Conservation (phyloP, 495 filamentous ascomycete genomes). For the Podospora conica region DNA sequence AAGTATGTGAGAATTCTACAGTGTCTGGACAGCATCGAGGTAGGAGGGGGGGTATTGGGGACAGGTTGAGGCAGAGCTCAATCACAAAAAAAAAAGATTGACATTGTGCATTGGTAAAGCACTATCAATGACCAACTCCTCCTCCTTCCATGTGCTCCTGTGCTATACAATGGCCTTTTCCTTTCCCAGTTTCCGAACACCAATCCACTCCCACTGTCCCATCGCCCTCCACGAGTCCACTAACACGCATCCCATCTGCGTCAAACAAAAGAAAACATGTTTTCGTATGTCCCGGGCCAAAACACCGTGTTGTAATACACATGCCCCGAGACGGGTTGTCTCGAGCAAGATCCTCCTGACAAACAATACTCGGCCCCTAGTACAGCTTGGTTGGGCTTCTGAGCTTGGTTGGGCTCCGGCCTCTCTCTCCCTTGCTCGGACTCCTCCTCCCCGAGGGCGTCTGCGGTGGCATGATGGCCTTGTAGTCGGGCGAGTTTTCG, state of each 20-base stretch:
- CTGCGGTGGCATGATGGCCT: slow-evolving; percentile 33
- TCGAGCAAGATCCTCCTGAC: not conserved
- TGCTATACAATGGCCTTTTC: not conserved
- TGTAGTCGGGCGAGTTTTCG: slow-evolving; percentile 33
- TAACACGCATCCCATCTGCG: not conserved
- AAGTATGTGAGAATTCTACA: no score
- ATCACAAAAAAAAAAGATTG: no score
- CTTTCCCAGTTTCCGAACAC: not conserved
- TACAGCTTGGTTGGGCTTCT: slow-evolving; percentile 38
- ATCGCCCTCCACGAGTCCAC: no score
- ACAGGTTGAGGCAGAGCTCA: no score
- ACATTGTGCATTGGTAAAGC: no score
- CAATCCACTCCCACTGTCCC: no score
- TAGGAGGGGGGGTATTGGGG: no score
- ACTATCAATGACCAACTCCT: no score
- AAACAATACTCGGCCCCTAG: slow-evolving; percentile 9
- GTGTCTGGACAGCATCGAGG: no score
- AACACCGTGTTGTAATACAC: not conserved
- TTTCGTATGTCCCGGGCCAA: not conserved
- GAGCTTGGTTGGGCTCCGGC: slow-evolving; percentile 36
- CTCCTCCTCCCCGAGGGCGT: slow-evolving; percentile 37
- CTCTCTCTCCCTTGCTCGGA: slow-evolving; percentile 40
- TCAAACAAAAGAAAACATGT: not conserved
- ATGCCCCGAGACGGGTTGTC: not conserved
- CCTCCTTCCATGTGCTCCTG: no score